Conservation (phyloP, 495 filamentous ascomycete genomes). For the Penicillium mononematosum region DNA sequence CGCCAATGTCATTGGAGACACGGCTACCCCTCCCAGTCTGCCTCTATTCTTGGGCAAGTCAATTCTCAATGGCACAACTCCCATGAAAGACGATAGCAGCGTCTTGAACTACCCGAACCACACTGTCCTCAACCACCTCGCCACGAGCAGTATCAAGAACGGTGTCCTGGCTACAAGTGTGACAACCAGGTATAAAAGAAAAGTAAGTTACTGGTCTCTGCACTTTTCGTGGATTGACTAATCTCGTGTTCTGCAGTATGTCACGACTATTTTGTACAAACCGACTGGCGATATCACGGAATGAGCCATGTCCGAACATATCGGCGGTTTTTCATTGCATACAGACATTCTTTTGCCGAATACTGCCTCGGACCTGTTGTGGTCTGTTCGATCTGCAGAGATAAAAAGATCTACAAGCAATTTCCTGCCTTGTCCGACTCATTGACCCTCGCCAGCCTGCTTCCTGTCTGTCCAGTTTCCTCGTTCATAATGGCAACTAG, state of each 20-base stretch:
- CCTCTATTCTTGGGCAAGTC: conserved; percentile 93
- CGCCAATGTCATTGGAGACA: conserved; percentile 65
- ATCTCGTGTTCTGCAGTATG: conserved; percentile 62
- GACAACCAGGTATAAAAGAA: conserved; percentile 93
- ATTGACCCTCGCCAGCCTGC: neutral
- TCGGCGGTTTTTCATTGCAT: conserved; percentile 6
- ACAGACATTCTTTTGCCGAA: conserved; percentile 15
- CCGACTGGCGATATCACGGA: conserved; percentile 59
- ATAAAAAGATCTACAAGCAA: neutral
- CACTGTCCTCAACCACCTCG: conserved; percentile 92
- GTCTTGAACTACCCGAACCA: conserved; percentile 96
- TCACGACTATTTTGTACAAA: conserved; percentile 97
- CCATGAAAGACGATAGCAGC: conserved; percentile 96
- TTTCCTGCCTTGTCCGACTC: neutral
- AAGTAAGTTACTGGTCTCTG: conserved; percentile 55
- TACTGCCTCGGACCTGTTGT: conserved; percentile 2
- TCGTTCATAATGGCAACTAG: neutral
- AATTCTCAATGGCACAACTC: conserved; percentile 83
- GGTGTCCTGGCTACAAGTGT: conserved; percentile 94
- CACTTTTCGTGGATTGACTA: conserved; percentile 3
- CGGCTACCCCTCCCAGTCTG: conserved; percentile 78
- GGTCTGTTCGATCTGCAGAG: neutral
- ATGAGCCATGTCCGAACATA: conserved; percentile 19
- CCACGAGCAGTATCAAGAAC: conserved; percentile 98
- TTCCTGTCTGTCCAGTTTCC: neutral